Evolutionary conservation across 2,329 filamentous ascomycete genomes (phyloP).

Genomic region (Xenoacremonium recifei): DNA sequence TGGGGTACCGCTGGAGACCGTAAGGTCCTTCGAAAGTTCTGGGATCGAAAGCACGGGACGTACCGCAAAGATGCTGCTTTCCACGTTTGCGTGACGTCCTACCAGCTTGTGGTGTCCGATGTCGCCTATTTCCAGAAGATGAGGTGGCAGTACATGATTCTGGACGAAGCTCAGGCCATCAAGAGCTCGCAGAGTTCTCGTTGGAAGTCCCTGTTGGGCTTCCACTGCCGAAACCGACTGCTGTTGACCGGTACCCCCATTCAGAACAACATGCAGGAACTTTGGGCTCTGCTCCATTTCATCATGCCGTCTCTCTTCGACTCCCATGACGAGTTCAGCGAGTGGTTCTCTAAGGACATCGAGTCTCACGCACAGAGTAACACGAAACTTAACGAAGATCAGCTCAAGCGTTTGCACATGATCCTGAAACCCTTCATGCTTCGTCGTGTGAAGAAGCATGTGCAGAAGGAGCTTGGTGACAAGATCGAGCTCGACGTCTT

Average conservation of each 20-base stretch:
- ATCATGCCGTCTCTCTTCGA: conserved; percentile 99
- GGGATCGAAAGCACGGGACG: conserved; percentile 96
- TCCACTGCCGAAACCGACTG: conserved; percentile 92
- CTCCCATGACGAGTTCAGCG: conserved; percentile 87
- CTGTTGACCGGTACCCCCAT: conserved; percentile 95
- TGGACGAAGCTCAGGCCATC: conserved; percentile 98
- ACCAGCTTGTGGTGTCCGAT: conserved; percentile 94
- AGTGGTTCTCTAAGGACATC: conserved; percentile 94
- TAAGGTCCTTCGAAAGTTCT: conserved; percentile 96
- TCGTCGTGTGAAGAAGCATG: conserved; percentile 98
- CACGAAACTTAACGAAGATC: conserved; percentile 98
- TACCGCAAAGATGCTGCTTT: conserved; percentile 93
- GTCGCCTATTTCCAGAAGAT: conserved; percentile 99
- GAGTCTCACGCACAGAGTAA: conserved; percentile 98
- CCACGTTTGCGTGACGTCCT: conserved; percentile 94
- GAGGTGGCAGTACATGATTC: conserved; percentile 99
- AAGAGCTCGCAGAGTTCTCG: conserved; percentile 95
- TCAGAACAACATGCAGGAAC: conserved; percentile 99
- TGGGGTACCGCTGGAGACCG: conserved; percentile 94
- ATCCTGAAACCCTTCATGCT: conserved; percentile 99
- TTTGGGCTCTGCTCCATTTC: conserved; percentile 97
- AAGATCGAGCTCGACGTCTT: conserved; percentile 97
- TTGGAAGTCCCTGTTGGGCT: conserved; percentile 93
- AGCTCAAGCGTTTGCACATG: conserved; percentile 95
- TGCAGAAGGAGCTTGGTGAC: conserved; percentile 97